Evolutionary conservation across 768 basidiomycete genomes (phyloP).

Genomic region (Suillus discolor): DNA sequence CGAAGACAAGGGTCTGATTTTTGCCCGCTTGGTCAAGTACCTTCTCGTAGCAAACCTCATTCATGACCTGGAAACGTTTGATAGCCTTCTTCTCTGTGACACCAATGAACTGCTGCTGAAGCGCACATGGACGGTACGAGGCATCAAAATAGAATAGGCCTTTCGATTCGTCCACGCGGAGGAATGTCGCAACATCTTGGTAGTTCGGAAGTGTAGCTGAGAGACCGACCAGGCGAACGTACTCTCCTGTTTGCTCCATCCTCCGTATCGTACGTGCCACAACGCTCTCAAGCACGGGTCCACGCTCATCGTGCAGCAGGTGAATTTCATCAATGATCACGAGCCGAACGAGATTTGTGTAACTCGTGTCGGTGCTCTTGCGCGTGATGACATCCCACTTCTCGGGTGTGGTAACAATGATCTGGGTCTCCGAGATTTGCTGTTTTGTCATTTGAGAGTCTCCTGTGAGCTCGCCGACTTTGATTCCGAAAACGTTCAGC

Average conservation of each 20-base stretch:
- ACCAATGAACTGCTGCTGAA: slow-evolving; percentile 96
- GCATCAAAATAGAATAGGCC: slow-evolving; percentile 98
- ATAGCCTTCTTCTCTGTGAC: slow-evolving; percentile 99
- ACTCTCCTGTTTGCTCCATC: slow-evolving; percentile 93
- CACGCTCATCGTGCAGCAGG: slow-evolving; percentile 95
- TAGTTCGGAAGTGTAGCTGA: slow-evolving; percentile 99
- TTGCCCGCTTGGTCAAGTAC: slow-evolving; percentile 90
- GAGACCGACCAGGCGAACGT: slow-evolving; percentile 91
- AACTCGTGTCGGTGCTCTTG: slow-evolving; percentile 95
- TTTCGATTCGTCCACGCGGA: slow-evolving; percentile 89
- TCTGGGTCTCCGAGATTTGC: slow-evolving; percentile 95
- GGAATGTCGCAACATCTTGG: slow-evolving; percentile 95
- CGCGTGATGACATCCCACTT: slow-evolving; percentile 99
- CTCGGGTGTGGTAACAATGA: slow-evolving; percentile 98
- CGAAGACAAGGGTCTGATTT: slow-evolving; percentile 94
- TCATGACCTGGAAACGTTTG: slow-evolving; percentile 97
- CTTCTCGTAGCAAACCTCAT: slow-evolving; percentile 99
- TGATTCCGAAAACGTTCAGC: slow-evolving; percentile 70
- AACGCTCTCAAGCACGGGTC: slow-evolving; percentile 92
- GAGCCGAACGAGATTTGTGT: slow-evolving; percentile 94
- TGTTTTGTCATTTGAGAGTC: slow-evolving; percentile 98
- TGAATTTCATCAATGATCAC: slow-evolving; percentile 99
- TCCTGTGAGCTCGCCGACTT: slow-evolving; percentile 94
- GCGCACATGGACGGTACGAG: slow-evolving; percentile 88
- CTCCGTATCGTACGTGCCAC: slow-evolving; percentile 87